These are phyloP conservation scores for Pachyrhizus erosus DNA, from an alignment of 306 rosid species.

Conservation along the genomic window DNA sequence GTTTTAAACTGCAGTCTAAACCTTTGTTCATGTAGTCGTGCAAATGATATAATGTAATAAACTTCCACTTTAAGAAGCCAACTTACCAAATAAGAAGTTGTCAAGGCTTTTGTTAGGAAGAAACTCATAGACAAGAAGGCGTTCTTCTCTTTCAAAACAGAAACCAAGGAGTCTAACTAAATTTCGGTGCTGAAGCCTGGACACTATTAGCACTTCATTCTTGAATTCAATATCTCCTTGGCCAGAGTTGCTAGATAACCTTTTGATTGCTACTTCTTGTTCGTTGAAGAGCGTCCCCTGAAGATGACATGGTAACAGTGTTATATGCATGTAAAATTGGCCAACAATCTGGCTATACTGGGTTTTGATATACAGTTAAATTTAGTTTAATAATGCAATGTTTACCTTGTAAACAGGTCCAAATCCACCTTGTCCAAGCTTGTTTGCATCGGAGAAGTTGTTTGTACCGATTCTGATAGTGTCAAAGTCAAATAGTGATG, in stretches of 20 bases:
- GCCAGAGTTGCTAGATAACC: slow-evolving; percentile 46
- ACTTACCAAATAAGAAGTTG: slow-evolving; percentile 54
- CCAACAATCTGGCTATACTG: background rate
- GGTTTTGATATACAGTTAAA: background rate
- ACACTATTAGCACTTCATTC: slow-evolving; percentile 56
- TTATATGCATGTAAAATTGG: background rate
- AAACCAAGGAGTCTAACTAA: slow-evolving; percentile 62
- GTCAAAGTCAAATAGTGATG: slow-evolving; percentile 45
- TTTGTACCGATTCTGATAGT: slow-evolving; percentile 46
- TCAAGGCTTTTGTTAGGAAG: slow-evolving; percentile 61
- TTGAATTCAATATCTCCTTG: slow-evolving; percentile 64
- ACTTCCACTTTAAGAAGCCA: background rate
- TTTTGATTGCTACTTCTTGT: slow-evolving; percentile 55
- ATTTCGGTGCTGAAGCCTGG: slow-evolving; percentile 61
- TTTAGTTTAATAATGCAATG: background rate
- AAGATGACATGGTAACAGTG: background rate
- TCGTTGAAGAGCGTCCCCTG: slow-evolving; percentile 52
- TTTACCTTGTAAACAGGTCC: slow-evolving; percentile 67
- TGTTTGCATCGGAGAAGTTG: slow-evolving; percentile 57
- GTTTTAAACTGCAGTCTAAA: background rate
- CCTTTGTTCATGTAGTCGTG: background rate
- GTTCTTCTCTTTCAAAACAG: slow-evolving; percentile 53
- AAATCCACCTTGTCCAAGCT: slow-evolving; percentile 68
- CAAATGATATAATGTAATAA: background rate
- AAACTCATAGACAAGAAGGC: slow-evolving; percentile 61